Evolutionary conservation across 139 green algal genomes (phyloP).

Genomic region (Spirogloea muscicola): DNA sequence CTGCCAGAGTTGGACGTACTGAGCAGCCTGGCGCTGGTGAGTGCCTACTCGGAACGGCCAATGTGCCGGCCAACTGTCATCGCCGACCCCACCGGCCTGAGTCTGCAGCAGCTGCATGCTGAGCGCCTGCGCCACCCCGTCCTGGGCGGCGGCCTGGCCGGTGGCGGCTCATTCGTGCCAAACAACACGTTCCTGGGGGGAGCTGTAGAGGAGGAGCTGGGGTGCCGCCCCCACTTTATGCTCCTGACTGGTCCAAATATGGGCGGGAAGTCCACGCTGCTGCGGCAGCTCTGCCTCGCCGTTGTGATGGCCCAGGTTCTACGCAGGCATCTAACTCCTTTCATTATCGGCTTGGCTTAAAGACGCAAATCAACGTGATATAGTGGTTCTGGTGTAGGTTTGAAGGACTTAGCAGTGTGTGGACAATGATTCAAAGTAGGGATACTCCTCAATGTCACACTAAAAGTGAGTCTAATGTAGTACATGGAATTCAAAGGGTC

Average conservation of each 20-base stretch:
- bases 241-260: slow-evolving; percentile 90
- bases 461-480: too few species aligned
- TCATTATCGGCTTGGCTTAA: too few species aligned
- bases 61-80: slow-evolving; percentile 41
- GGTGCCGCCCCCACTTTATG: slow-evolving; percentile 35
- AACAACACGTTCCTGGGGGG: slow-evolving; percentile 84
- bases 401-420: too few species aligned
- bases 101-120: slow-evolving; percentile 12
- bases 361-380: too few species aligned
- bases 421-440: too few species aligned
- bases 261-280: slow-evolving; percentile 93
- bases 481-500: too few species aligned
- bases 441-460: too few species aligned
- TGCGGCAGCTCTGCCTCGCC: slow-evolving; percentile 88
- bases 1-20: slow-evolving; percentile 83
- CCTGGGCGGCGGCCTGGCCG: slow-evolving; percentile 37
- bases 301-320: slow-evolving; percentile 77
- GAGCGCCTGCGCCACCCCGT: slow-evolving; percentile 69
- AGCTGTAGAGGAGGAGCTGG: neutral
- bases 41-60: neutral
- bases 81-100: neutral
- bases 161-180: slow-evolving; percentile 78
- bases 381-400: too few species aligned
- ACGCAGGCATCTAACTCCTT: too few species aligned
- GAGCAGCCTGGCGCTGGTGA: slow-evolving; percentile 25